Evolutionary conservation across 768 basidiomycete genomes (phyloP).

Genomic region (Panaeolus papilionaceus): DNA sequence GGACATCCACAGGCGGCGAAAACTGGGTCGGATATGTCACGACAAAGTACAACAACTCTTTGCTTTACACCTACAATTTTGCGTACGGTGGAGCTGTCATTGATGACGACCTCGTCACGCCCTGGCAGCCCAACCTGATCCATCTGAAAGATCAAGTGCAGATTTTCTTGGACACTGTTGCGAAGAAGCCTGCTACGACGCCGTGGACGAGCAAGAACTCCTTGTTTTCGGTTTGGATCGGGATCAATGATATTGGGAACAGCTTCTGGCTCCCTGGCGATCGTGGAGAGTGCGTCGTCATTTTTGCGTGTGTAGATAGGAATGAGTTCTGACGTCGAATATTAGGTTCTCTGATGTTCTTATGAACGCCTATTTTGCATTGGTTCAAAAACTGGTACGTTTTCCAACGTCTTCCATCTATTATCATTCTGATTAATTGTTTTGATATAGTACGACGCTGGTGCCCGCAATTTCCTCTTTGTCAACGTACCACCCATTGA

Average conservation of each 20-base stretch:
- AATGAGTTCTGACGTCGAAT: neutral
- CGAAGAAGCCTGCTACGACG: constrained; percentile 52
- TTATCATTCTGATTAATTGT: neutral
- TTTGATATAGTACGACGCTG: constrained; percentile 43
- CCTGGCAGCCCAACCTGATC: constrained; percentile 56
- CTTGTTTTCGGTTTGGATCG: constrained; percentile 74
- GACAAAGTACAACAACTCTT: constrained; percentile 57
- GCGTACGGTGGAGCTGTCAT: constrained; percentile 75
- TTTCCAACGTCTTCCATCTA: neutral
- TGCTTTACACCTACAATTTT: constrained; percentile 66
- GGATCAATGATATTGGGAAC: constrained; percentile 73
- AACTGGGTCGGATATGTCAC: constrained; percentile 69
- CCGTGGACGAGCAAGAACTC: constrained; percentile 64
- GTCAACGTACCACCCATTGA: constrained; percentile 49
- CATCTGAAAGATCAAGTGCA: constrained; percentile 68
- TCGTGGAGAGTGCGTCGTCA: constrained; percentile 49
- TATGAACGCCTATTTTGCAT: constrained; percentile 54
- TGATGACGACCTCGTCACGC: constrained; percentile 59
- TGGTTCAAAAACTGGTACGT: constrained; percentile 57
- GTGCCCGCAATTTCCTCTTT: constrained; percentile 64
- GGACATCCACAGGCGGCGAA: constrained; percentile 57
- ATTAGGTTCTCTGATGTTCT: constrained; percentile 51
- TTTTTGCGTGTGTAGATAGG: neutral
- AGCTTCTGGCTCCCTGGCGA: constrained; percentile 54
- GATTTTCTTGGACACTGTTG: constrained; percentile 56